phyloP scores from a whole-genome alignment of 352 stramenopile genomes.

The Globisporangium uncinulatum region DNA sequence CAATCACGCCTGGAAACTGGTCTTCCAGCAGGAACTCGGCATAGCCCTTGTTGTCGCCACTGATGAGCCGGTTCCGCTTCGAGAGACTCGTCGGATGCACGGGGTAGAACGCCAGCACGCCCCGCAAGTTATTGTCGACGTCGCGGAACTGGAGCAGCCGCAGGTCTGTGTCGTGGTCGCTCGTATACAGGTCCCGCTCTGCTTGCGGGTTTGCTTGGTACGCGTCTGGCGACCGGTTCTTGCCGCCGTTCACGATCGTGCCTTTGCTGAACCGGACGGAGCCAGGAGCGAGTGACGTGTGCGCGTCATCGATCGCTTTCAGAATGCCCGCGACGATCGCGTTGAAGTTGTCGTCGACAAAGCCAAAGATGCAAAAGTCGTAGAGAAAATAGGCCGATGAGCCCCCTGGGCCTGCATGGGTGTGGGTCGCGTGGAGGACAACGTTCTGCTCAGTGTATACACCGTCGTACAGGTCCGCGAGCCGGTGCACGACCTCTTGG shows the following conservation, averaged over 20 bases:
- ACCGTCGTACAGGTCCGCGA: slow-evolving; percentile 27
- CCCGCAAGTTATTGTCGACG: slow-evolving; percentile 24
- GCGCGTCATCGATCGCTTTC: slow-evolving; percentile 47
- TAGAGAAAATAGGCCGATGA: slow-evolving; percentile 77
- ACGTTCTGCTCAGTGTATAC: slow-evolving; percentile 62
- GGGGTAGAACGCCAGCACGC: slow-evolving; percentile 61
- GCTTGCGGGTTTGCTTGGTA: slow-evolving; percentile 66
- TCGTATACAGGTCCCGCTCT: slow-evolving; percentile 48
- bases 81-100: slow-evolving; percentile 83
- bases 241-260: slow-evolving; percentile 29
- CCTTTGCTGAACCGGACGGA: slow-evolving; percentile 36
- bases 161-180: slow-evolving; percentile 70
- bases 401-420: slow-evolving; percentile 69
- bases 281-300: slow-evolving; percentile 41
- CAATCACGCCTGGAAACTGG: slow-evolving; percentile 22
- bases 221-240: slow-evolving; percentile 62
- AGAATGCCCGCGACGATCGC: slow-evolving; percentile 66
- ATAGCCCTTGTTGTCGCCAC: slow-evolving; percentile 77
- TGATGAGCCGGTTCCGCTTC: slow-evolving; percentile 65
- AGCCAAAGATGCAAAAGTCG: slow-evolving; percentile 37
- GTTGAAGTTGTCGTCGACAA: slow-evolving; percentile 54
- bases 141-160: slow-evolving; percentile 49
- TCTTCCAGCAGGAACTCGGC: slow-evolving; percentile 41
- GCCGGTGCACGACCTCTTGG: slow-evolving; percentile 37
- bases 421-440: slow-evolving; percentile 77